Conservation (phyloP, 768 basidiomycete genomes). For the Lepiota subincarnata region DNA sequence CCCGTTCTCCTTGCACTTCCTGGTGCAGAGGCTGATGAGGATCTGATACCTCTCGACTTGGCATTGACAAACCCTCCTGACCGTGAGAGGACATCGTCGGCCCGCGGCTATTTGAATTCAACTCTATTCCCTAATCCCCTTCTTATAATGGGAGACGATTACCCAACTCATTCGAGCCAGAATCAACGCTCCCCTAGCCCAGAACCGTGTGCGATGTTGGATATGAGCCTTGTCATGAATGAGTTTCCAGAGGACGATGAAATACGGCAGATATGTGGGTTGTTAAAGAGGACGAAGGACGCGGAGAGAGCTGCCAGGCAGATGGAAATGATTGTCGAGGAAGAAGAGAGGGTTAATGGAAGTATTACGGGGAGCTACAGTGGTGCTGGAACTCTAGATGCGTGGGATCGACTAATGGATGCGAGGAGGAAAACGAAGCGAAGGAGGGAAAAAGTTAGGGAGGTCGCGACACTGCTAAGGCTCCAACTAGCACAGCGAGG, state of each 20-base stretch:
- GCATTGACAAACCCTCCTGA: constrained; percentile 21
- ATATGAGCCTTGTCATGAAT: constrained; percentile 21
- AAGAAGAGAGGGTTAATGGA: constrained; percentile 26
- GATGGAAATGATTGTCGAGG: constrained; percentile 21
- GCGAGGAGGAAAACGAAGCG: constrained; percentile 6
- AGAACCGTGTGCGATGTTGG: constrained; percentile 4
- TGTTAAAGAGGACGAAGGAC: constrained; percentile 29
- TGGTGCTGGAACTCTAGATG: not conserved
- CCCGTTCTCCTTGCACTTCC: constrained; percentile 26
- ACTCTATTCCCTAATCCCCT: constrained; percentile 13
- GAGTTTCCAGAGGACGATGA: constrained; percentile 34
- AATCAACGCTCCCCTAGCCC: constrained; percentile 7
- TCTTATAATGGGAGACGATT: constrained; percentile 41
- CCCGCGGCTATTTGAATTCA: not conserved
- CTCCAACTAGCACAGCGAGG: constrained; percentile 7
- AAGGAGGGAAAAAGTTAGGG: constrained; percentile 8
- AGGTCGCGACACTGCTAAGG: constrained; percentile 7
- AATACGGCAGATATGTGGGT: constrained; percentile 33
- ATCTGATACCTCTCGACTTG: constrained; percentile 23
- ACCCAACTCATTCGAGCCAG: constrained; percentile 10
- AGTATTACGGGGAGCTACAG: not conserved
- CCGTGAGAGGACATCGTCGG: constrained; percentile 14
- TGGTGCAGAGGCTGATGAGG: constrained; percentile 31
- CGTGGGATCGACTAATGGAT: constrained; percentile 4
- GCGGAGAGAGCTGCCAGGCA: constrained; percentile 19